These are phyloP conservation scores for Coemansia sp. DNA, from an alignment of 192 early-diverging fungal genomes.

Conservation along the genomic window DNA sequence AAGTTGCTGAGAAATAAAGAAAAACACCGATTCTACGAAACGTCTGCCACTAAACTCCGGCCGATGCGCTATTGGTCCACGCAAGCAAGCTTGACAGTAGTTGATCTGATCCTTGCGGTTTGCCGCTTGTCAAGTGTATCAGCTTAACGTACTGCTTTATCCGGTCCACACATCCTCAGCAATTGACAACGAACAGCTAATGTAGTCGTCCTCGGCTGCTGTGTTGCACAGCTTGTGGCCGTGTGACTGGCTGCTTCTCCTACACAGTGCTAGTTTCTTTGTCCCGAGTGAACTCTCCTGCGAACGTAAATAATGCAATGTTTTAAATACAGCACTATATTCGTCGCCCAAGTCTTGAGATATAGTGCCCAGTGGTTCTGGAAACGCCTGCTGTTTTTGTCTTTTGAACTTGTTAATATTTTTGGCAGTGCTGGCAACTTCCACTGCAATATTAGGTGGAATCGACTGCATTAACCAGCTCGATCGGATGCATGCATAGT, in stretches of 20 bases:
- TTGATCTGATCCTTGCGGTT: neutral
- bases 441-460: constrained; percentile 8
- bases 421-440: constrained; percentile 2
- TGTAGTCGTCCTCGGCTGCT: neutral
- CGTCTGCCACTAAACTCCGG: neutral
- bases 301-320: neutral
- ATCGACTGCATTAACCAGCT: constrained; percentile 4
- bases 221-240: neutral
- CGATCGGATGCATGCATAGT: constrained; percentile 13
- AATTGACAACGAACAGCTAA: constrained; percentile 4
- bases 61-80: neutral
- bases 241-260: neutral
- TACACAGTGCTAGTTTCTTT: neutral
- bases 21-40: neutral
- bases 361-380: neutral
- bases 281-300: neutral
- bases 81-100: neutral
- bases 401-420: neutral
- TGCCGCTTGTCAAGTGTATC: neutral
- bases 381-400: neutral
- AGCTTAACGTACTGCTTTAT: neutral
- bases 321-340: neutral
- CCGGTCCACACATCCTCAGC: constrained; percentile 19
- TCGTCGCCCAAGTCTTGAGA: neutral
- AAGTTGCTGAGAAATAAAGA: neutral